Percentiles rank a stretch among this genome's conserved stretches.
These are phyloP conservation scores for Tylopilus intermedius DNA, from an alignment of 768 basidiomycete species.

Conservation along the genomic window DNA sequence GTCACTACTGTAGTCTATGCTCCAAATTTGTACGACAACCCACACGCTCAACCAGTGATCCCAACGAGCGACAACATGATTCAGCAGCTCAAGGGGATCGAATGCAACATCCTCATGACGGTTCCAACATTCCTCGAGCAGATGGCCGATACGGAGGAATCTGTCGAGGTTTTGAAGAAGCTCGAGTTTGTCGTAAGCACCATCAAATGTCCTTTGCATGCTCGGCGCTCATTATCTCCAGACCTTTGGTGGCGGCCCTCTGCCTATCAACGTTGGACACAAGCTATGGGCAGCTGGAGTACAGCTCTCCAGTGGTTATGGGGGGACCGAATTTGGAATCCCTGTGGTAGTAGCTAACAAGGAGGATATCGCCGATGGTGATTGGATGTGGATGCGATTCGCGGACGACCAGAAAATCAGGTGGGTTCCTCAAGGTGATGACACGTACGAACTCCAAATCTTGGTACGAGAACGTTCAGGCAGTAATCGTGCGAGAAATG, in stretches of 20 bases:
- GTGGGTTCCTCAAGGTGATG: slow-evolving; percentile 32
- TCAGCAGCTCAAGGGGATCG: slow-evolving; percentile 27
- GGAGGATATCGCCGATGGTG: slow-evolving; percentile 13
- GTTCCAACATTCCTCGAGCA: slow-evolving; percentile 38
- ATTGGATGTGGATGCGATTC: slow-evolving; percentile 36
- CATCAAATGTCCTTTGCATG: neutral
- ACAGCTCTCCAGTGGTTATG: slow-evolving; percentile 31
- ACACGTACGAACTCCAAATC: slow-evolving; percentile 35
- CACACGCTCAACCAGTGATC: slow-evolving; percentile 27
- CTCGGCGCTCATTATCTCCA: slow-evolving; percentile 6
- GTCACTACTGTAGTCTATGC: slow-evolving; percentile 23
- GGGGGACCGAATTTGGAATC: slow-evolving; percentile 30
- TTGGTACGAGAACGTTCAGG: slow-evolving; percentile 24
- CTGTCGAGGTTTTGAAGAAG: slow-evolving; percentile 23
- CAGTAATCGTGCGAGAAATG: neutral
- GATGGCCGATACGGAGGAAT: slow-evolving; percentile 28
- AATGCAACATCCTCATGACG: slow-evolving; percentile 29
- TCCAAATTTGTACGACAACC: slow-evolving; percentile 22
- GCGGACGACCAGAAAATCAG: slow-evolving; percentile 19
- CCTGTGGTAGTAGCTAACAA: neutral
- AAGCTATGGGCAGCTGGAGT: slow-evolving; percentile 31
- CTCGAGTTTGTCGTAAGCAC: slow-evolving; percentile 29
- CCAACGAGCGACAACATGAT: slow-evolving; percentile 39
- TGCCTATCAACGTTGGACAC: slow-evolving; percentile 35
- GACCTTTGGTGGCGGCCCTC: slow-evolving; percentile 37